These are phyloP conservation scores for Lipomyces starkeyi DNA, from an alignment of 805 yeast species.

Conservation along the genomic window DNA sequence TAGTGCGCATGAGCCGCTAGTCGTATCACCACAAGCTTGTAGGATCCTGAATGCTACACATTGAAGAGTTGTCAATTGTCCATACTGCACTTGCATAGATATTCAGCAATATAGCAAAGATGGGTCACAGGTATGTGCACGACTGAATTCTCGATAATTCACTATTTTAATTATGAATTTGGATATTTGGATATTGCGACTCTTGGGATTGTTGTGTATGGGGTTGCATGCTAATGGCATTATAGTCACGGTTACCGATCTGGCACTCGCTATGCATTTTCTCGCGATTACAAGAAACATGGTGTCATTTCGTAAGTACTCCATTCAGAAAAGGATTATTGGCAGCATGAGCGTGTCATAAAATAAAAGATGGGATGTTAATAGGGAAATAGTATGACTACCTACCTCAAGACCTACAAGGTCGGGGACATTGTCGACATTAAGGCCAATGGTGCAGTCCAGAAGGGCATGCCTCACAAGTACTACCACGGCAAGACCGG, in stretches of 20 bases:
- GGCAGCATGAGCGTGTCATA: neutral
- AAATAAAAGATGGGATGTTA: neutral
- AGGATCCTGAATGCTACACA: neutral
- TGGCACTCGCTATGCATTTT: slow-evolving; percentile 99
- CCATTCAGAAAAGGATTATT: neutral
- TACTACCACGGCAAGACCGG: slow-evolving; percentile 99
- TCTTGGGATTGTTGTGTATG: neutral
- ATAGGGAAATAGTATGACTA: slow-evolving; percentile 59
- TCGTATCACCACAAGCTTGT: too few relatives aligned
- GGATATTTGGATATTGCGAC: slow-evolving; percentile 16
- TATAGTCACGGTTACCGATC: slow-evolving; percentile 97
- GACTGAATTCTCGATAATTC: neutral
- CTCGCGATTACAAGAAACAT: slow-evolving; percentile 98
- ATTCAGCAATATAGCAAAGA: slow-evolving; percentile 27
- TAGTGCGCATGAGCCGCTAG: neutral
- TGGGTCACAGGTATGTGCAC: slow-evolving; percentile 42
- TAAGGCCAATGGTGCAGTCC: slow-evolving; percentile 97
- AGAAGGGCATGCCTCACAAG: slow-evolving; percentile 99
- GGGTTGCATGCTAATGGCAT: slow-evolving; percentile 18
- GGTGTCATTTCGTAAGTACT: slow-evolving; percentile 73
- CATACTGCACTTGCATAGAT: neutral
- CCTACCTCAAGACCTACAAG: slow-evolving; percentile 96
- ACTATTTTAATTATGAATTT: slow-evolving; percentile 11
- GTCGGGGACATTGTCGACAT: slow-evolving; percentile 99
- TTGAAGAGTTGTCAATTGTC: neutral